A percentile compares a stretch with the other conserved stretches of the same genome.
phyloP scores from a whole-genome alignment of 2,329 filamentous ascomycete genomes.

The Diatrype stigma region DNA sequence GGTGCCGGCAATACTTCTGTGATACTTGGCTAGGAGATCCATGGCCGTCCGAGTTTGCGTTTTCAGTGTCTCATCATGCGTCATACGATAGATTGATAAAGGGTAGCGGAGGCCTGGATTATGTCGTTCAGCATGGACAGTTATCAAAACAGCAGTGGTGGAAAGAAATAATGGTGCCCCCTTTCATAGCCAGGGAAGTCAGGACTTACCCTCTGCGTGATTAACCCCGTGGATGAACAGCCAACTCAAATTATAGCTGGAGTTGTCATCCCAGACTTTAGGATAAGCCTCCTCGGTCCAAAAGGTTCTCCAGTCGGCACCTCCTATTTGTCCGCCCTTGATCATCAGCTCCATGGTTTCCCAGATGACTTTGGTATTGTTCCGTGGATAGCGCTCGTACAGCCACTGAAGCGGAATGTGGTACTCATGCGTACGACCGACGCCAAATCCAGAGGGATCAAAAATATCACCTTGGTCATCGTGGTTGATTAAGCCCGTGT shows the following conservation, averaged over 20 bases:
- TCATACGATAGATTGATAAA: conserved; percentile 36
- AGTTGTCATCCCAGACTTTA: conserved; percentile 22
- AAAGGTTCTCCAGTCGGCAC: conserved; percentile 29
- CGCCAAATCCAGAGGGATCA: conserved; percentile 31
- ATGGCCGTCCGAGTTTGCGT: conserved; percentile 33
- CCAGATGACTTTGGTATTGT: conserved; percentile 32
- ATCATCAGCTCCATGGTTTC: conserved; percentile 37
- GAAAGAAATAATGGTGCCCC: too few species aligned
- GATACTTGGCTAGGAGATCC: conserved; percentile 32
- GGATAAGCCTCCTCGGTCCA: conserved; percentile 29
- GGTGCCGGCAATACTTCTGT: conserved; percentile 36
- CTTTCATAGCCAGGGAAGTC: not conserved
- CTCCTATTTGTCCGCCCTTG: conserved; percentile 17
- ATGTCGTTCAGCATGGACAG: not conserved
- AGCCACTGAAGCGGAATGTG: conserved; percentile 37
- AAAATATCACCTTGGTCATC: conserved; percentile 39
- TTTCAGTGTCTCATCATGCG: conserved; percentile 30
- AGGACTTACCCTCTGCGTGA: conserved; percentile 34
- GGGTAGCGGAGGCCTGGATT: conserved; percentile 34
- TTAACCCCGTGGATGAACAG: conserved; percentile 40
- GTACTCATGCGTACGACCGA: conserved; percentile 34
- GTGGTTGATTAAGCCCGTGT: conserved; percentile 40
- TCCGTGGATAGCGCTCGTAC: conserved; percentile 28
- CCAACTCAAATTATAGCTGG: conserved; percentile 25
- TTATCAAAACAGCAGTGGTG: not conserved